phyloP scores from a whole-genome alignment of 345 rosid genomes.

The Bruguiera parviflora region DNA sequence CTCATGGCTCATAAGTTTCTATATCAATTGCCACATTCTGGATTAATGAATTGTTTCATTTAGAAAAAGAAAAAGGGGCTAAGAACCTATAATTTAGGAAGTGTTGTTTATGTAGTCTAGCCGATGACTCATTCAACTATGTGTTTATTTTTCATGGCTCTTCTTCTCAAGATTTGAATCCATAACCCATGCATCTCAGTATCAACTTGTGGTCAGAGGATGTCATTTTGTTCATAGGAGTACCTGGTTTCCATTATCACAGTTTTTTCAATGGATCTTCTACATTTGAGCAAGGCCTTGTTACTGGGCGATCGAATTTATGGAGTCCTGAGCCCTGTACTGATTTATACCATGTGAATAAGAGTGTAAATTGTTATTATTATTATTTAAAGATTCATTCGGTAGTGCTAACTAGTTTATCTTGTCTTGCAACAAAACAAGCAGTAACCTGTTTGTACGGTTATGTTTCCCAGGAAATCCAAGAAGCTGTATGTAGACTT shows the following conservation, averaged over 20 bases:
- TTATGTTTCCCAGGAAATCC: slow-evolving; percentile 54
- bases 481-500: slow-evolving; percentile 59
- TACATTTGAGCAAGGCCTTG: neutral
- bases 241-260: neutral
- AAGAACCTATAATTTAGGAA: neutral
- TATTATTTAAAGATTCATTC: neutral
- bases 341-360: neutral
- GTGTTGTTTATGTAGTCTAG: too few species aligned
- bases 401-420: neutral
- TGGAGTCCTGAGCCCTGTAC: neutral
- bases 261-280: slow-evolving; percentile 1
- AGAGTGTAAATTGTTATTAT: too few species aligned
- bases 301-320: neutral
- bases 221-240: neutral
- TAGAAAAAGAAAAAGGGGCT: neutral
- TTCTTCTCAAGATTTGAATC: too few species aligned
- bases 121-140: too few species aligned
- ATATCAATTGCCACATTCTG: too few species aligned
- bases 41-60: too few species aligned
- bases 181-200: neutral
- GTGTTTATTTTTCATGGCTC: too few species aligned
- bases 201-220: neutral
- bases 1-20: slow-evolving; percentile 4
- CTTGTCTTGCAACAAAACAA: slow-evolving; percentile 2
- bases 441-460: neutral